phyloP scores from a whole-genome alignment of 352 stramenopile species.

The Blastocystis sp. region DNA sequence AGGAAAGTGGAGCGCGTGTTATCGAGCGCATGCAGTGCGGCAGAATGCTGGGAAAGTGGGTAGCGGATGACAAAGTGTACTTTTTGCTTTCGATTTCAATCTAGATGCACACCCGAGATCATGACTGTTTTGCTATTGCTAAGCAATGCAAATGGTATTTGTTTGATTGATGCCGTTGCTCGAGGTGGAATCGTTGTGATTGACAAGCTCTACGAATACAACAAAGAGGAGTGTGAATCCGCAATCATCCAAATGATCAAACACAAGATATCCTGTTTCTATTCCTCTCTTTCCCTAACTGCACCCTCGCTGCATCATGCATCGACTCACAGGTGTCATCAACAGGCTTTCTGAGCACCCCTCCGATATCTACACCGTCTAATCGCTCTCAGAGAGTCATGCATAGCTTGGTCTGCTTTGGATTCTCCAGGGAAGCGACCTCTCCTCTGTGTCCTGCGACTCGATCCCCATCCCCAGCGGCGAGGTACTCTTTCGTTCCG shows the following conservation, averaged over 20 bases:
- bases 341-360: background rate
- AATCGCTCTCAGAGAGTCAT: background rate
- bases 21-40: background rate
- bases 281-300: background rate
- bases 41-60: background rate
- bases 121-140: slow-evolving; percentile 53
- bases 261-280: slow-evolving; percentile 8
- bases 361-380: slow-evolving; percentile 11
- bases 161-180: background rate
- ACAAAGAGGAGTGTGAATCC: slow-evolving; percentile 6
- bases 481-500: background rate
- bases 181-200: background rate
- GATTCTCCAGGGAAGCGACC: slow-evolving; percentile 6
- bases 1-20: background rate
- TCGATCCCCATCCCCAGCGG: background rate
- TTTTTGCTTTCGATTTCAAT: background rate
- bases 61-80: background rate
- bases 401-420: background rate
- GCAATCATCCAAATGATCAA: slow-evolving; percentile 55
- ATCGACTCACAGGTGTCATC: background rate
- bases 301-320: background rate
- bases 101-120: slow-evolving; percentile 32
- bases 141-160: background rate
- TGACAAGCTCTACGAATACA: slow-evolving; percentile 25
- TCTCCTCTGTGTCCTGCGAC: background rate